Conservation (phyloP, 495 filamentous ascomycete species). For the Aspergillus conjunctus region DNA sequence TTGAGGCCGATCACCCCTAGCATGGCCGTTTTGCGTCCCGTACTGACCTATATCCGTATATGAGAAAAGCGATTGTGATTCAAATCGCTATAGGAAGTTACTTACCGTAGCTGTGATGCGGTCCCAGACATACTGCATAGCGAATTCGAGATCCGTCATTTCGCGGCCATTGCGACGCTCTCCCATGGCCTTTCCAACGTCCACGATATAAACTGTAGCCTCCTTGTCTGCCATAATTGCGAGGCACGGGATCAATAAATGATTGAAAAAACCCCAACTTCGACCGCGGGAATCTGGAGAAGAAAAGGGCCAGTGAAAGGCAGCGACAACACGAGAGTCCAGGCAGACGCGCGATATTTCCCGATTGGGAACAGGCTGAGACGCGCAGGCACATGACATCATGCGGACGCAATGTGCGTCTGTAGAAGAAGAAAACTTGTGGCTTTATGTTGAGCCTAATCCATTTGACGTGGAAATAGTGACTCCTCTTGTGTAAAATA, state of each 20-base stretch:
- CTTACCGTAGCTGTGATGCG: constrained; percentile 78
- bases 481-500: background rate
- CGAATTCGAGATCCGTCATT: constrained; percentile 83
- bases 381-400: constrained; percentile 52
- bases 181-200: constrained; percentile 83
- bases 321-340: constrained; percentile 17
- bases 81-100: constrained; percentile 1
- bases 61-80: background rate
- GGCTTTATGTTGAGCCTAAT: background rate
- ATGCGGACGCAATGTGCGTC: constrained; percentile 15
- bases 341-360: constrained; percentile 55
- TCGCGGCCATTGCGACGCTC: constrained; percentile 69
- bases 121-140: constrained; percentile 95
- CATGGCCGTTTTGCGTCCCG: constrained; percentile 77
- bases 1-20: constrained; percentile 81
- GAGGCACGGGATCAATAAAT: constrained; percentile 9
- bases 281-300: constrained; percentile 4
- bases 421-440: background rate
- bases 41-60: constrained; percentile 62
- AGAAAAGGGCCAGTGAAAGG: constrained; percentile 23
- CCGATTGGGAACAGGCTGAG: constrained; percentile 34
- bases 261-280: background rate
- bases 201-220: constrained; percentile 88
- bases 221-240: constrained; percentile 86
- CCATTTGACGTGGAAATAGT: background rate